phyloP scores from a whole-genome alignment of 1,284 basidiomycete genomes.

The Cutaneotrichosporon dermatis region DNA sequence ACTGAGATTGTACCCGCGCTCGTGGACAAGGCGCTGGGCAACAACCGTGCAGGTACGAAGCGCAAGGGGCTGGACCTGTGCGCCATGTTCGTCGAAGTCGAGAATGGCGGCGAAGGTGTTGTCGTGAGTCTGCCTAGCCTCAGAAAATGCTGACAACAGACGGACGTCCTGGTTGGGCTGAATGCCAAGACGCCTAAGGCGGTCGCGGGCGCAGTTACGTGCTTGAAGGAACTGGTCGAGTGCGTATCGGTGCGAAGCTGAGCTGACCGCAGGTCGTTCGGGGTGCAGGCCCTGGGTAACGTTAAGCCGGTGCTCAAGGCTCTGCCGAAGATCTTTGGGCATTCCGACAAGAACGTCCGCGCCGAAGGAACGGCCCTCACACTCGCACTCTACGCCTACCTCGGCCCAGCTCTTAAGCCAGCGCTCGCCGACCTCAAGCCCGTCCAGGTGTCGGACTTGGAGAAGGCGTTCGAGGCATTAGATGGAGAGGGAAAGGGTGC shows the following conservation, averaged over 20 bases:
- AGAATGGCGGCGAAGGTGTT: slow-evolving; percentile 80
- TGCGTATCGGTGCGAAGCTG: slow-evolving; percentile 36
- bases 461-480: slow-evolving; percentile 79
- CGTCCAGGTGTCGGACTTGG: slow-evolving; percentile 95
- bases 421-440: slow-evolving; percentile 91
- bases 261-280: slow-evolving; percentile 63
- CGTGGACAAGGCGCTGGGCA: slow-evolving; percentile 94
- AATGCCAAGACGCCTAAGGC: slow-evolving; percentile 92
- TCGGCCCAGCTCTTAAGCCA: slow-evolving; percentile 81
- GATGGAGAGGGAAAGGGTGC: slow-evolving; percentile 78
- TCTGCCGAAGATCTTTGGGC: slow-evolving; percentile 88
- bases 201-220: slow-evolving; percentile 74
- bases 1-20: slow-evolving; percentile 79
- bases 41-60: slow-evolving; percentile 86
- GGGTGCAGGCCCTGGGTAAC: slow-evolving; percentile 69
- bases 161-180: slow-evolving; percentile 77
- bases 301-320: slow-evolving; percentile 73
- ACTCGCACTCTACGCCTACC: slow-evolving; percentile 76
- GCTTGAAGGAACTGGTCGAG: slow-evolving; percentile 73
- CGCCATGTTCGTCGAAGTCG: slow-evolving; percentile 88
- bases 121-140: slow-evolving; percentile 61
- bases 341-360: slow-evolving; percentile 93
- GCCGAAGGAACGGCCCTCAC: slow-evolving; percentile 79
- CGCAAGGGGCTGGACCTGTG: slow-evolving; percentile 80
- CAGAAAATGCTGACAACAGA: slow-evolving; percentile 52